Evolutionary conservation across 116 monocot genomes (phyloP).

Genomic region (Dioscorea cayenensis): DNA sequence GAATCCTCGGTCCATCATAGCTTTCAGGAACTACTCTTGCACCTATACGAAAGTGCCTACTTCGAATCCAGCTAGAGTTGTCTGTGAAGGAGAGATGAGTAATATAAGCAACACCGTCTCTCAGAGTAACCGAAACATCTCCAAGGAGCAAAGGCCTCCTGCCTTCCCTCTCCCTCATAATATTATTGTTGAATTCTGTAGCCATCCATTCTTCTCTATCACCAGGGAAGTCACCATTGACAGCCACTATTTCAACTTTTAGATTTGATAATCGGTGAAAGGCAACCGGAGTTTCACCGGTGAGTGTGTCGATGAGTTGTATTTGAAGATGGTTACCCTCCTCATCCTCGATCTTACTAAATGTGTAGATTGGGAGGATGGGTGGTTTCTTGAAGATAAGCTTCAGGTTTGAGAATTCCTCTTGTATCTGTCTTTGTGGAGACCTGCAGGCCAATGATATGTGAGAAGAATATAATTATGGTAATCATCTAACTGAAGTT

Average conservation of each 20-base stretch:
- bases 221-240: slow-evolving; percentile 61
- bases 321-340: slow-evolving; percentile 40
- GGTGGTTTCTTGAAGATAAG: slow-evolving; percentile 38
- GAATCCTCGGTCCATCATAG: slow-evolving; percentile 26
- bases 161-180: slow-evolving; percentile 46
- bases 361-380: slow-evolving; percentile 58
- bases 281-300: neutral
- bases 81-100: slow-evolving; percentile 57
- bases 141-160: slow-evolving; percentile 59
- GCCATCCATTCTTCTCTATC: slow-evolving; percentile 31
- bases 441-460: neutral
- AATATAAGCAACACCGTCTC: slow-evolving; percentile 29
- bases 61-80: slow-evolving; percentile 63
- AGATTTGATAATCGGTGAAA: slow-evolving; percentile 7
- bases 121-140: slow-evolving; percentile 18
- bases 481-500: too few species aligned
- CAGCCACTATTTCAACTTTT: slow-evolving; percentile 44
- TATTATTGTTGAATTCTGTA: slow-evolving; percentile 40
- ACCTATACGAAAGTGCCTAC: slow-evolving; percentile 63
- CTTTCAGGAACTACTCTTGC: slow-evolving; percentile 27
- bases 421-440: slow-evolving; percentile 21
- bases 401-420: slow-evolving; percentile 14
- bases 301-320: slow-evolving; percentile 13
- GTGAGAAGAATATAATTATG: neutral
- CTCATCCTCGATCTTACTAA: slow-evolving; percentile 47